These are phyloP conservation scores for Kazachstania sp. DNA, from an alignment of 1,139 yeast species.

Conservation along the genomic window DNA sequence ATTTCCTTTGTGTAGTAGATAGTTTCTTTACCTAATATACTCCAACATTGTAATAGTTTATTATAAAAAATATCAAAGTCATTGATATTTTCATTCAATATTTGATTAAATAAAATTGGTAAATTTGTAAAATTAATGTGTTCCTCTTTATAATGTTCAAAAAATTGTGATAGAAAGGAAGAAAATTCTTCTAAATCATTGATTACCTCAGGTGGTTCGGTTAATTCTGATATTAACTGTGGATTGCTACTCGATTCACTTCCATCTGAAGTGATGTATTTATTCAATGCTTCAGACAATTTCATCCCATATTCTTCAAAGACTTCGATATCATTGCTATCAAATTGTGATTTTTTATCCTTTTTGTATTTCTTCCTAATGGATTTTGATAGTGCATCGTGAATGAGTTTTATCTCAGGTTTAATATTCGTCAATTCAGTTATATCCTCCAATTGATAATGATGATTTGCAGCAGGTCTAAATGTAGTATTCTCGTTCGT, in stretches of 20 bases:
- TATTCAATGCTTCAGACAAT: slow-evolving; percentile 21
- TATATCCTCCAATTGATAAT: neutral
- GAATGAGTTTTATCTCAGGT: neutral
- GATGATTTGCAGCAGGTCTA: too few species aligned
- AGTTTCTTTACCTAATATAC: slow-evolving; percentile 13
- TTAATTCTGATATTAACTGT: slow-evolving; percentile 12
- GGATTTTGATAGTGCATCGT: neutral
- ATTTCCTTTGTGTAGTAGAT: slow-evolving; percentile 17
- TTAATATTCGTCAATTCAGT: neutral
- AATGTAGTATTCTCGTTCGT: neutral
- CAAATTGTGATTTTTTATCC: neutral
- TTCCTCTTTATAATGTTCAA: slow-evolving; percentile 19
- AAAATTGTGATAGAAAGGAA: slow-evolving; percentile 25
- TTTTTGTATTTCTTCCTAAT: neutral
- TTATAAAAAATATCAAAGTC: slow-evolving; percentile 21
- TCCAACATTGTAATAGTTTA: slow-evolving; percentile 28
- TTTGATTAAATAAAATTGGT: slow-evolving; percentile 9
- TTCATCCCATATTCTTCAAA: slow-evolving; percentile 24
- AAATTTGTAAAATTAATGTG: slow-evolving; percentile 17
- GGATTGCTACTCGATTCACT: neutral
- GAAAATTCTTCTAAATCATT: slow-evolving; percentile 20
- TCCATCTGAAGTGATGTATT: slow-evolving; percentile 6
- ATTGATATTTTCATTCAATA: slow-evolving; percentile 16
- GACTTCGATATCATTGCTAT: slow-evolving; percentile 8
- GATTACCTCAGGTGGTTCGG: slow-evolving; percentile 10